phyloP scores from a whole-genome alignment of 176 grass and related monocot species.

The Oryza meridionalis region DNA sequence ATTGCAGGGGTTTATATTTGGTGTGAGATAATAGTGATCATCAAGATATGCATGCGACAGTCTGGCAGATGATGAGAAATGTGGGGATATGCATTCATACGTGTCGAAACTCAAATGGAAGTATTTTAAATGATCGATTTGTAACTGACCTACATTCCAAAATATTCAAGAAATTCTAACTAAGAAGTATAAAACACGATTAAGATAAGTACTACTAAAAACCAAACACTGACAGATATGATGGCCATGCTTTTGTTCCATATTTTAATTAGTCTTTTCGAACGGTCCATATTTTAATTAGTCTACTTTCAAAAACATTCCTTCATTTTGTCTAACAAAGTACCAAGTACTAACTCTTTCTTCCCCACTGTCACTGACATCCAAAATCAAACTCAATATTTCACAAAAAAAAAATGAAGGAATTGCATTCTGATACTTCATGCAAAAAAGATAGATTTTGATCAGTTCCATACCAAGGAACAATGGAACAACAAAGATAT shows the following conservation, averaged over 20 bases:
- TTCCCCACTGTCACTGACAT: neutral
- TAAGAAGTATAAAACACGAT: neutral
- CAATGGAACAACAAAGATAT: neutral
- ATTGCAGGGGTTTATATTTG: neutral
- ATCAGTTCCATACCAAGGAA: constrained; percentile 26
- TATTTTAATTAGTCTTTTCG: neutral
- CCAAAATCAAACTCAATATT: neutral
- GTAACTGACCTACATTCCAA: neutral
- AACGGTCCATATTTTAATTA: constrained; percentile 14
- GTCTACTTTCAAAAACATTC: neutral
- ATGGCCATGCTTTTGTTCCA: neutral
- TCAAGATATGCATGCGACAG: neutral
- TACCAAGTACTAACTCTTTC: neutral
- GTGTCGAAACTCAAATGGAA: neutral
- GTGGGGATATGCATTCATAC: neutral
- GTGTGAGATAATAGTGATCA: neutral
- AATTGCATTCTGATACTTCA: constrained; percentile 7
- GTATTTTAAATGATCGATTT: neutral
- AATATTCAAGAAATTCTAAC: constrained; percentile 10
- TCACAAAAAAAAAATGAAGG: neutral
- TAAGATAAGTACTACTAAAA: neutral
- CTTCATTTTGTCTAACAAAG: neutral
- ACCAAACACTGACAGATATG: neutral
- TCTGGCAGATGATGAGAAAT: neutral
- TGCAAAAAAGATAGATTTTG: neutral